Evolutionary conservation across 371 early-diverging fungal genomes (phyloP).

Genomic region (Amoeboaphelidium protococcarum): DNA sequence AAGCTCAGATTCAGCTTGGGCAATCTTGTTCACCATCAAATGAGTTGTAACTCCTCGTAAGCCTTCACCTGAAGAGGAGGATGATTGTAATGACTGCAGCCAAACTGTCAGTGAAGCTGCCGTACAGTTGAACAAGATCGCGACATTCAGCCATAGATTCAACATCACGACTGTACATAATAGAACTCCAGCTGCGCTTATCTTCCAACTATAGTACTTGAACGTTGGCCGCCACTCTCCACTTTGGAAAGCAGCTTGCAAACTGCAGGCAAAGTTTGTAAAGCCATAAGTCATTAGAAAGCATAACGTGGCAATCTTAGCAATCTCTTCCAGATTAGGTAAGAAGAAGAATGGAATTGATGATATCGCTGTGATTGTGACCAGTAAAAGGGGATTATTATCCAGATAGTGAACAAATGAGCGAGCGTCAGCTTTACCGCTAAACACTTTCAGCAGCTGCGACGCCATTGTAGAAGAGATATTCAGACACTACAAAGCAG

Average conservation of each 20-base stretch:
- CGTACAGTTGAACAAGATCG: too few relatives aligned
- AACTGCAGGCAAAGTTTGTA: not conserved
- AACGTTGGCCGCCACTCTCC: not conserved
- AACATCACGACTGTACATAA: too few relatives aligned
- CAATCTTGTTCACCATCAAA: too few relatives aligned
- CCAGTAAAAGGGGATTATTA: not conserved
- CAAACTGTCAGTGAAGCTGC: too few relatives aligned
- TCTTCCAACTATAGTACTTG: not conserved
- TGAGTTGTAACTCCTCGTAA: too few relatives aligned
- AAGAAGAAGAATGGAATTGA: not conserved
- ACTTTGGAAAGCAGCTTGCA: not conserved
- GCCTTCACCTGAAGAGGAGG: too few relatives aligned
- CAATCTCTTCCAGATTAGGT: not conserved
- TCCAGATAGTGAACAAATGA: not conserved
- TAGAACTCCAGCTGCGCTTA: too few relatives aligned
- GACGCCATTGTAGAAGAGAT: not conserved
- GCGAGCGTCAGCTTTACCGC: not conserved
- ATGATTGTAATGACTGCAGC: too few relatives aligned
- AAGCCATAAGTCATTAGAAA: not conserved
- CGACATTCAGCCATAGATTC: too few relatives aligned
- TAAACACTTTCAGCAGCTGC: not conserved
- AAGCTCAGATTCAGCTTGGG: too few relatives aligned
- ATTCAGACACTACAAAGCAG: slow-evolving; percentile 1
- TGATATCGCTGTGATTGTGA: not conserved
- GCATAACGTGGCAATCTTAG: not conserved